Base-by-base conservation (phyloP, 805 yeast genomes). In the Schizosaccharomyces octosporus region DNA sequence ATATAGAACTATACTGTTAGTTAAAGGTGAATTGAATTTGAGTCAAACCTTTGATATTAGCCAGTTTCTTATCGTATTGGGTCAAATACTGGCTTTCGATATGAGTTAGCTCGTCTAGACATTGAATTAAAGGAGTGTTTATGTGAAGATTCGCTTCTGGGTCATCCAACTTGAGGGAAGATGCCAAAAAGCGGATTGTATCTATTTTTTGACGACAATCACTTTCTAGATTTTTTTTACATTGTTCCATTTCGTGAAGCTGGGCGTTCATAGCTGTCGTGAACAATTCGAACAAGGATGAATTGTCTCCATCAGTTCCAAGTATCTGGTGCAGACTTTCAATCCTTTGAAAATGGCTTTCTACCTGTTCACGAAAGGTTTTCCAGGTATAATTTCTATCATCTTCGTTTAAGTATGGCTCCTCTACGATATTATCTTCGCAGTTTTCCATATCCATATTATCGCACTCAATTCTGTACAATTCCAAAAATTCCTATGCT, bases 211-310 rank as follows among this genome's bases (percentile, higher is more conserved):
- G 60, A 39, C 45, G 48, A 36, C 60, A 57, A 6, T 57, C 48
- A 17, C 32, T 42, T 57, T 36, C 60, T 1, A 51, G 42, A 3
- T 19, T 57, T 36, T 57, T 24, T 21, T 36, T 17, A 36, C 29
- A 36, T 27, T 57, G 60, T 4, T 57, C 48, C 48, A 57, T 57
- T 41, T 57, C 60, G 17, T 57, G 48, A 19, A 57, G 42, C 60
- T 57, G 60, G 5, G 60, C 60, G 7, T 36, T 57, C 60, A 57
- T 57, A 19, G 60, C 60, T 42, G 60, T 41, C 45, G 43, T 19
- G 17, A 57, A 57, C 48, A 57, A 39, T 42, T 57, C 60, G 17
- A 57, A 39, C n/a, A 57, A 24, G 19, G 60, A 36, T 9, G 60
- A 57, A 36, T 36, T 41, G 60, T 57, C 60, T 39, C 48, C 43